Evolutionary conservation across 2,329 filamentous ascomycete genomes (phyloP).

Genomic region (Immersiporthe knoxdaviesiana): DNA sequence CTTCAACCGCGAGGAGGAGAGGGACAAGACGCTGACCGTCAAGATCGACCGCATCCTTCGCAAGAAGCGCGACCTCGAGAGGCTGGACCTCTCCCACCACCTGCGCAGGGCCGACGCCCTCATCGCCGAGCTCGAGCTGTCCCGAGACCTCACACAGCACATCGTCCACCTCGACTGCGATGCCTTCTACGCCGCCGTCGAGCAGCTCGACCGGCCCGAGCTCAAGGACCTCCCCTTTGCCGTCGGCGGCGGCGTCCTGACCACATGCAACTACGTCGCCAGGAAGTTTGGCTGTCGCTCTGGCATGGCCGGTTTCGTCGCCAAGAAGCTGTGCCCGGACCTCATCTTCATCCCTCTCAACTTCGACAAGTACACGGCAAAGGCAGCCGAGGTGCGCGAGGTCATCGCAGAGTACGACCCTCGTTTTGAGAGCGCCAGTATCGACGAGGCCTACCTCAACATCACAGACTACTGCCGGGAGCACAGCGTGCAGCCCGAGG

Average conservation of each 20-base stretch:
- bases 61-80: conserved; percentile 76
- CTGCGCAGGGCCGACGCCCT: conserved; percentile 78
- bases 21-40: conserved; percentile 78
- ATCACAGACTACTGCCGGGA: conserved; percentile 82
- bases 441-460: conserved; percentile 96
- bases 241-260: conserved; percentile 72
- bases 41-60: conserved; percentile 82
- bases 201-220: conserved; percentile 82
- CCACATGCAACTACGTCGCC: conserved; percentile 83
- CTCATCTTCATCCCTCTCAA: conserved; percentile 82
- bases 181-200: conserved; percentile 95
- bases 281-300: conserved; percentile 88
- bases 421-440: conserved; percentile 88
- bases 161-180: conserved; percentile 96
- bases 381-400: conserved; percentile 83
- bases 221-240: conserved; percentile 87
- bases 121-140: conserved; percentile 76
- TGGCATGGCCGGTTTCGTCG: conserved; percentile 95
- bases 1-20: conserved; percentile 86
- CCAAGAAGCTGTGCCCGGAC: conserved; percentile 88
- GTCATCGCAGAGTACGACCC: conserved; percentile 87
- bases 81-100: conserved; percentile 73
- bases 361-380: conserved; percentile 87
- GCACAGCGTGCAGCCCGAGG: conserved; percentile 69
- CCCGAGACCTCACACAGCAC: conserved; percentile 79